Base-by-base conservation (phyloP, 176 grass and related monocot genomes). In the Oryza meridionalis region DNA sequence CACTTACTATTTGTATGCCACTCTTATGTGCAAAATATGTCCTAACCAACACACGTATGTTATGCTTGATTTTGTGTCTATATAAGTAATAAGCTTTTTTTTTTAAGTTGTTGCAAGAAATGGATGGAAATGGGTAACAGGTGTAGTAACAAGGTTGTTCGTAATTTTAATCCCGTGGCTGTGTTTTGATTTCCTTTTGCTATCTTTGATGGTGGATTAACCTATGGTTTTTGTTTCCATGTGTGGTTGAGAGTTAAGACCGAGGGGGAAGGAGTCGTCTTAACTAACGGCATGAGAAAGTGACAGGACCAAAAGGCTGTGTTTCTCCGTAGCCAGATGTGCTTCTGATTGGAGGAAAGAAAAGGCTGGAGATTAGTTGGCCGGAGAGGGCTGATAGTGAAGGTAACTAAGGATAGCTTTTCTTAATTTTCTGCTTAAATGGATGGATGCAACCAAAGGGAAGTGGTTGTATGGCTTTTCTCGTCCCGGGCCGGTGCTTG, bases 381-480 rank as follows among this genome's bases (percentile, higher is more conserved):
- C 29, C 29, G 29, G 6, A 55, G 50, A 43, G 21, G 21, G 3
- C 37, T 75, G 71, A 76, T 45, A 75, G 64, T 7, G 13, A 73
- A 46, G 19, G 24, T 31, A 68, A 13, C 19, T 6, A 38, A 43
- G 19, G 5, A 75, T 32, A n/a, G 44, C 3, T 51, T 25, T 80
- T 40, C 7, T 5, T 31, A 31, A 31, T 45, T 71, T 35, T 26
- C 10, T 10, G 9, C 32, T 76, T 22, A 31, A 51, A 53, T 38
- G 50, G 50, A 53, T 53, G 65, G 71, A 82, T 87, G 85, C 72
- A 69, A 50, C 79, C 49, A 49, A 49, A 82, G 72, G 50, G 11
- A 76, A 76, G 25, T 45, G 49, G 11, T 33, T 13, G 13, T 81
- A 49, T 62, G 14, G 19, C 55, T 62, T 62, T 29, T 65, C 50